Evolutionary conservation across 1,284 basidiomycete genomes (phyloP).

Genomic region (Irpex sp.): DNA sequence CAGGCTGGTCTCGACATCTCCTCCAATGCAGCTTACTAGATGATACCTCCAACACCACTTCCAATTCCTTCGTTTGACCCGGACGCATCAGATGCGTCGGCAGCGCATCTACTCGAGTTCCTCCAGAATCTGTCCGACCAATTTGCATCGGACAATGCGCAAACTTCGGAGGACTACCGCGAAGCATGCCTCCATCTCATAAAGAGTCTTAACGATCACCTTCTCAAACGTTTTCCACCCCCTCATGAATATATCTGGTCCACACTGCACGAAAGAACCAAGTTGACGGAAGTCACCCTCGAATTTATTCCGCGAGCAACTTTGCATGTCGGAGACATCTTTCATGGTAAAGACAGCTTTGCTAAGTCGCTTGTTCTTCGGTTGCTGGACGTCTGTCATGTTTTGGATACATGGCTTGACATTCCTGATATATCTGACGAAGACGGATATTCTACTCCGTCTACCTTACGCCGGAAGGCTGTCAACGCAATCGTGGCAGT

Average conservation of each 20-base stretch:
- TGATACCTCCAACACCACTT: background rate
- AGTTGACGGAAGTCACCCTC: slow-evolving; percentile 47
- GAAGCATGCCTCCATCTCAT: slow-evolving; percentile 3
- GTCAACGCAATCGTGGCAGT: slow-evolving; percentile 29
- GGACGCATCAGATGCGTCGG: background rate
- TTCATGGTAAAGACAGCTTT: slow-evolving; percentile 28
- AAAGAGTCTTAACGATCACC: slow-evolving; percentile 2
- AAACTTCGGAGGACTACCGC: background rate
- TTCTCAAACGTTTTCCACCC: slow-evolving; percentile 42
- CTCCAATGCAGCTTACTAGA: background rate
- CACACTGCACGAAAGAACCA: slow-evolving; percentile 50
- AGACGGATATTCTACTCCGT: slow-evolving; percentile 24
- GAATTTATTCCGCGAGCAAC: slow-evolving; percentile 42
- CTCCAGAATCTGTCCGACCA: background rate
- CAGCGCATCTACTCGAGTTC: slow-evolving; percentile 4
- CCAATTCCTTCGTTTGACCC: slow-evolving; percentile 5
- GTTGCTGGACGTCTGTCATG: slow-evolving; percentile 46
- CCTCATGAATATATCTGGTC: slow-evolving; percentile 43
- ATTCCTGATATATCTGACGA: slow-evolving; percentile 28
- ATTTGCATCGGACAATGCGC: background rate
- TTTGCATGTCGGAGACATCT: slow-evolving; percentile 13
- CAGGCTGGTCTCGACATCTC: background rate
- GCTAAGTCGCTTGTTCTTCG: slow-evolving; percentile 43
- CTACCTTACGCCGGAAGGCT: slow-evolving; percentile 20
- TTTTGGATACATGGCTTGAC: slow-evolving; percentile 54